Conservation (phyloP, 345 rosid genomes). For the Acer yangbiense region DNA sequence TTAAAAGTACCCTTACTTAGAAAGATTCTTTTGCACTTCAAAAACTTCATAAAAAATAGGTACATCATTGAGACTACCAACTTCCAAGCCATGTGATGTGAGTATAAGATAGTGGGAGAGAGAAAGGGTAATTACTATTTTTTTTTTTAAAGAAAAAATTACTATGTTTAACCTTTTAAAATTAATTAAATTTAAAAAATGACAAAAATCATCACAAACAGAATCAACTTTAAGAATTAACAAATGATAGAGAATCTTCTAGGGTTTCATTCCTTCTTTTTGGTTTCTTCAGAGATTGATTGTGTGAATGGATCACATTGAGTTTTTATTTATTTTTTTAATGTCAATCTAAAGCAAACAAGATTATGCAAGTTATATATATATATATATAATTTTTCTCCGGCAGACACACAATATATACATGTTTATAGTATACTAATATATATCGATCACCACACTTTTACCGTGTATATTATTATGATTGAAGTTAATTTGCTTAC, state of each 20-base stretch:
- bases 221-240: constrained; percentile 17
- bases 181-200: background rate
- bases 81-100: constrained; percentile 14
- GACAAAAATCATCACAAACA: constrained; percentile 7
- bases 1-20: background rate
- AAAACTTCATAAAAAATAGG: background rate
- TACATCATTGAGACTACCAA: background rate
- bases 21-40: background rate
- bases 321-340: too few species aligned
- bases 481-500: too few species aligned
- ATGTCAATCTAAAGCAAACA: background rate
- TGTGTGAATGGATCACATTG: background rate
- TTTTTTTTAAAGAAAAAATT: too few species aligned
- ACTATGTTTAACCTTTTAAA: background rate
- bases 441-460: too few species aligned
- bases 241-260: constrained; percentile 13
- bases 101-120: background rate
- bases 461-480: too few species aligned
- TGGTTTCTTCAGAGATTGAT: background rate
- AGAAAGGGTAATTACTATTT: background rate
- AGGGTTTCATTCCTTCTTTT: background rate
- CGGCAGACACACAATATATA: too few species aligned
- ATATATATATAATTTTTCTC: too few species aligned
- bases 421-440: too few species aligned
- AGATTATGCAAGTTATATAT: background rate